phyloP scores from a whole-genome alignment of 176 grass and related monocot genomes.

The Avena atlantica region DNA sequence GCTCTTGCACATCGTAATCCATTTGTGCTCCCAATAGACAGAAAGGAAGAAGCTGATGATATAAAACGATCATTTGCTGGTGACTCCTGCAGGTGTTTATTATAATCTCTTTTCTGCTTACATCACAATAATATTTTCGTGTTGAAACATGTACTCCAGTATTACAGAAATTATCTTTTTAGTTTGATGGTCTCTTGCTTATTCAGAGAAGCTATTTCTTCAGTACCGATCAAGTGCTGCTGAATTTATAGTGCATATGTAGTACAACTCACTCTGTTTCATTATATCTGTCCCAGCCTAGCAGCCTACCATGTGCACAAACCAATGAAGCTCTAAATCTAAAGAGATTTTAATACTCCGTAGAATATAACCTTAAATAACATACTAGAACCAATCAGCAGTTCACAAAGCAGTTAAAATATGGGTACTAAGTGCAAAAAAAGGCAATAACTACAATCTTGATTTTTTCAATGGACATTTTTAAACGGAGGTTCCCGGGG shows the following conservation, averaged over 20 bases:
- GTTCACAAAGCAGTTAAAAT: slow-evolving; percentile 13
- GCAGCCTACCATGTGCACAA: slow-evolving; percentile 3
- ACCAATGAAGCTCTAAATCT: slow-evolving; percentile 3
- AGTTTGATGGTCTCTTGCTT: slow-evolving; percentile 15
- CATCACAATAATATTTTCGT: slow-evolving; percentile 24
- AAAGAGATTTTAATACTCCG: not conserved
- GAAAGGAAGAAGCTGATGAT: slow-evolving; percentile 96
- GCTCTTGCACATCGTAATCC: slow-evolving; percentile 84
- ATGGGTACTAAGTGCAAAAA: not conserved
- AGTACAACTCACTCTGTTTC: slow-evolving; percentile 3
- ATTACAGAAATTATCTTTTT: not conserved
- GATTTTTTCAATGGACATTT: slow-evolving; percentile 6
- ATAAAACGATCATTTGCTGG: slow-evolving; percentile 90
- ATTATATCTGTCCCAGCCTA: slow-evolving; percentile 11
- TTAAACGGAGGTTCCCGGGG: not conserved
- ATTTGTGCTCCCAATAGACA: slow-evolving; percentile 93
- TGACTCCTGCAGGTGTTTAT: slow-evolving; percentile 82
- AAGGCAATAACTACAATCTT: not conserved
- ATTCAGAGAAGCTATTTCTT: not conserved
- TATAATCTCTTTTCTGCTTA: slow-evolving; percentile 41
- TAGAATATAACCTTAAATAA: not conserved
- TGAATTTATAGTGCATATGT: slow-evolving; percentile 11
- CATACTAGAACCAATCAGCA: not conserved
- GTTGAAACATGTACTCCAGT: slow-evolving; percentile 5
- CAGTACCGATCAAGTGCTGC: not conserved